These are phyloP conservation scores for Pseudozyma thailandica DNA, from an alignment of 1,284 basidiomycete genomes.

Conservation along the genomic window DNA sequence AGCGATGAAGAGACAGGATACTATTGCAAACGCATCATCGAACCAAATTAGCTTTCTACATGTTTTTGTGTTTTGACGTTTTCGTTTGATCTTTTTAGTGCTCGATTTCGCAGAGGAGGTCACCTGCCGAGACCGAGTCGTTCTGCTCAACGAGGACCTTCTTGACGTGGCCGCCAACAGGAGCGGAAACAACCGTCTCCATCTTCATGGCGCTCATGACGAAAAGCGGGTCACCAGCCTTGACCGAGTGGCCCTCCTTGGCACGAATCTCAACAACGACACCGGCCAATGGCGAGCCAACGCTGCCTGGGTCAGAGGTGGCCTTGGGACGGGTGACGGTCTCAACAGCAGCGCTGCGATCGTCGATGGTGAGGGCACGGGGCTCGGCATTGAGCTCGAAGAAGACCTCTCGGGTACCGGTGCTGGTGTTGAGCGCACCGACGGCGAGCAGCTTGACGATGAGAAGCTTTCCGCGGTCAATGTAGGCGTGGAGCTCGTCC, in stretches of 20 bases:
- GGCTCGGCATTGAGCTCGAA: conserved; percentile 76
- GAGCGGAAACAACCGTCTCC: conserved; percentile 92
- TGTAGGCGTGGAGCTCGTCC: conserved; percentile 95
- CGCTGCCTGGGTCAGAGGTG: conserved; percentile 88
- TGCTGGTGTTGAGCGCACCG: conserved; percentile 88
- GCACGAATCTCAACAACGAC: conserved; percentile 97
- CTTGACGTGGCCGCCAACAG: conserved; percentile 93
- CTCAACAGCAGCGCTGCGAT: conserved; percentile 92
- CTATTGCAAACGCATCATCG: conserved; percentile 1
- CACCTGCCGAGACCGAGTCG: conserved; percentile 87
- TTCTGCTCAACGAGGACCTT: conserved; percentile 80
- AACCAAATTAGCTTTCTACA: conserved; percentile 14
- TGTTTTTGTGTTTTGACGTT: conserved; percentile 9
- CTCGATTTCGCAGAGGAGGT: conserved; percentile 78
- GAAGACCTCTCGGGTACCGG: conserved; percentile 94
- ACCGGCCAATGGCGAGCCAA: conserved; percentile 84
- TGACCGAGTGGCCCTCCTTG: conserved; percentile 95
- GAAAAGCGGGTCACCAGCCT: conserved; percentile 93
- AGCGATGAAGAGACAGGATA: not conserved
- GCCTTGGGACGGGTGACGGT: conserved; percentile 94
- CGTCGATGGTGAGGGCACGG: conserved; percentile 77
- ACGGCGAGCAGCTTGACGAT: conserved; percentile 96
- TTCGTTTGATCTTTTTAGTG: conserved; percentile 13
- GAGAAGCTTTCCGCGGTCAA: conserved; percentile 93
- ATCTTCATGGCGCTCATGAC: conserved; percentile 72